A percentile compares a stretch with the other conserved stretches of the same genome.
phyloP scores from a whole-genome alignment of 805 yeast species.

The Pichia rugopelliculosa region DNA sequence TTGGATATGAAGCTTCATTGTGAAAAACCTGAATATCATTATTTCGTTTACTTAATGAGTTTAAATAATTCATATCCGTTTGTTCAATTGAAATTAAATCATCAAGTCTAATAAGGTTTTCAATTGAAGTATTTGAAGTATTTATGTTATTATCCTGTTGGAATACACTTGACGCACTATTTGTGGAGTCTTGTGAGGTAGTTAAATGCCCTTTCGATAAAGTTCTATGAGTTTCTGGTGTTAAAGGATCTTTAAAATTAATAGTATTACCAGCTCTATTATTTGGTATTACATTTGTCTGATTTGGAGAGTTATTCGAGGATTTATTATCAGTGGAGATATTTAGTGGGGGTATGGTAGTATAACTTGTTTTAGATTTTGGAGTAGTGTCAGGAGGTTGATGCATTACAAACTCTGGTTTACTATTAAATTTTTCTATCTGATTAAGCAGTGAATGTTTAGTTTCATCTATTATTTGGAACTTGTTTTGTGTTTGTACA shows the following conservation, averaged over 20 bases:
- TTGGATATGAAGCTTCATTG: conserved; percentile 5
- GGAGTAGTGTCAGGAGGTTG: background rate
- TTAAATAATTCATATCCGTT: background rate
- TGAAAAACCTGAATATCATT: background rate
- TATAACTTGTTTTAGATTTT: no score
- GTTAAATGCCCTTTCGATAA: background rate
- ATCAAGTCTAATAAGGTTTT: background rate
- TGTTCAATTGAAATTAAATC: conserved; percentile 6
- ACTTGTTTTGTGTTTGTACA: background rate
- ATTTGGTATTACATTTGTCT: background rate
- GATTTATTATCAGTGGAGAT: background rate
- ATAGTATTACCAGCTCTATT: background rate
- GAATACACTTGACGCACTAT: background rate
- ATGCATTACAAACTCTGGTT: background rate
- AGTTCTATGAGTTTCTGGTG: background rate
- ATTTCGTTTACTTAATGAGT: background rate
- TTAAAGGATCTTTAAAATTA: background rate
- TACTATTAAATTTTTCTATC: background rate
- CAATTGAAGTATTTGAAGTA: no score
- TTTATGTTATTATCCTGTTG: background rate
- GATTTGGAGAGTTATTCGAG: background rate
- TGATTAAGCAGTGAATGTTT: background rate
- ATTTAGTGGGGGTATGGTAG: no score
- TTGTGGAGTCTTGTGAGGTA: background rate
- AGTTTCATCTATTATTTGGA: background rate